Percentiles rank a stretch among this genome's conserved stretches.
Evolutionary conservation across 768 basidiomycete genomes (phyloP).

Genomic region (Mycena chlorophos): DNA sequence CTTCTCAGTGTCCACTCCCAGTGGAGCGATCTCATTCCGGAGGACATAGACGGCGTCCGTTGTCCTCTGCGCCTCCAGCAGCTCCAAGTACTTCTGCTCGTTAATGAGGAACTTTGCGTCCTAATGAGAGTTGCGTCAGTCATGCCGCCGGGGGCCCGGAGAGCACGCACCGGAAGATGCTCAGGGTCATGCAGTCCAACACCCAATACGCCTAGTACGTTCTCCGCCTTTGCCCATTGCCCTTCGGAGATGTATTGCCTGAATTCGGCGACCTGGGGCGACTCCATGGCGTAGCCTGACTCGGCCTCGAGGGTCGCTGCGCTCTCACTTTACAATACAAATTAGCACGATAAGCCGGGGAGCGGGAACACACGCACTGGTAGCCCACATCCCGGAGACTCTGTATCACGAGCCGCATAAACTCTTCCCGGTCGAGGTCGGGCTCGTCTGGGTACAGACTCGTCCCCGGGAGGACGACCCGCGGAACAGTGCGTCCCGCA

Average conservation of each 20-base stretch:
- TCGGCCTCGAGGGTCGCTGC: slow-evolving; percentile 88
- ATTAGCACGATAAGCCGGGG: slow-evolving; percentile 8
- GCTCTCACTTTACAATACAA: slow-evolving; percentile 61
- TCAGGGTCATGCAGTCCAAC: slow-evolving; percentile 61
- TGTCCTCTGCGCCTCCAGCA: slow-evolving; percentile 78
- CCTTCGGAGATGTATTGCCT: slow-evolving; percentile 78
- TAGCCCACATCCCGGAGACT: slow-evolving; percentile 87
- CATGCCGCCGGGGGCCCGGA: slow-evolving; percentile 2
- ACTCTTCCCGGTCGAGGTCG: slow-evolving; percentile 83
- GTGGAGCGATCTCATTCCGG: slow-evolving; percentile 83
- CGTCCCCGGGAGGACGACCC: slow-evolving; percentile 70
- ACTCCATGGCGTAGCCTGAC: slow-evolving; percentile 87
- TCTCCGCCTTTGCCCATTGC: slow-evolving; percentile 78
- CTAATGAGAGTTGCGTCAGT: slow-evolving; percentile 39
- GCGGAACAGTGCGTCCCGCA: slow-evolving; percentile 41
- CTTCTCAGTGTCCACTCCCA: slow-evolving; percentile 76
- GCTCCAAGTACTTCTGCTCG: slow-evolving; percentile 94
- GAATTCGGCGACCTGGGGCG: slow-evolving; percentile 75
- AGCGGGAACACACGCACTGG: slow-evolving; percentile 43
- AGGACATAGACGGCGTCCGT: slow-evolving; percentile 83
- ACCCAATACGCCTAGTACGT: slow-evolving; percentile 60
- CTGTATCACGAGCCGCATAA: slow-evolving; percentile 85
- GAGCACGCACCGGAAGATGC: slow-evolving; percentile 61
- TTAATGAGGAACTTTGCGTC: slow-evolving; percentile 85
- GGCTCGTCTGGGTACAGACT: slow-evolving; percentile 72